Base-by-base conservation (phyloP, 495 filamentous ascomycete species). In the Aspergillus hancockii region DNA sequence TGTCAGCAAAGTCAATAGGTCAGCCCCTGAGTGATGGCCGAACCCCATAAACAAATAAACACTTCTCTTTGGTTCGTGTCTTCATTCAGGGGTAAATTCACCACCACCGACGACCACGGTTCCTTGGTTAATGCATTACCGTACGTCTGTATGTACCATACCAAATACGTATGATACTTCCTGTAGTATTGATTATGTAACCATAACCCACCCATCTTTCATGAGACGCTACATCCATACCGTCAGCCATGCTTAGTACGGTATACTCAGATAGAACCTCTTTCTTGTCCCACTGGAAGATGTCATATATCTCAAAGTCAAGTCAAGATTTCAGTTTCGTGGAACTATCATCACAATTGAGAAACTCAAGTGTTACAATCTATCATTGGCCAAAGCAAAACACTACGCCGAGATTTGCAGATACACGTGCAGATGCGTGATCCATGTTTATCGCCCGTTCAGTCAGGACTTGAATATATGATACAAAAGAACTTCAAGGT, bases 51-150 rank as follows among this genome's bases (percentile, higher is more conserved):
- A 55, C 67, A 71, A 69, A 69, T 59, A 69, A 62, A 50, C 55
- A 22, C 18, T 32, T 55, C 40, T 49, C 49, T 46, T 40, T 57
- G 65, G 65, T 62, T 64, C 62, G 58, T 61, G 57, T 58, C 61
- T 52, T 63, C 66, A 51, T 61, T 68, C 65, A 68, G 68, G 68
- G 74, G 71, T 72, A 69, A 62, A 65, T 8, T 6, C 10, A 31
- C 43, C 18, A 16, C 21, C 54, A 32, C 57, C 53, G 57, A 41
- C 69, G 71, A 73, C 74, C 74, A 67, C 66, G 74, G 71, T 68
- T 71, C 64, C 52, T 47, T 47, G 47, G 46, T 55, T 31, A 49
- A 46, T 21, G 41, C 57, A 55, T 34, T 21, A 51, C 47, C 50
- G 53, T 50, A 30, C 40, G n/a, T n/a, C n/a, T n/a, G n/a, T n/a